Percentiles rank a stretch among this genome's conserved stretches.
phyloP scores from a whole-genome alignment of 768 basidiomycete genomes.

The Boletus sp. region DNA sequence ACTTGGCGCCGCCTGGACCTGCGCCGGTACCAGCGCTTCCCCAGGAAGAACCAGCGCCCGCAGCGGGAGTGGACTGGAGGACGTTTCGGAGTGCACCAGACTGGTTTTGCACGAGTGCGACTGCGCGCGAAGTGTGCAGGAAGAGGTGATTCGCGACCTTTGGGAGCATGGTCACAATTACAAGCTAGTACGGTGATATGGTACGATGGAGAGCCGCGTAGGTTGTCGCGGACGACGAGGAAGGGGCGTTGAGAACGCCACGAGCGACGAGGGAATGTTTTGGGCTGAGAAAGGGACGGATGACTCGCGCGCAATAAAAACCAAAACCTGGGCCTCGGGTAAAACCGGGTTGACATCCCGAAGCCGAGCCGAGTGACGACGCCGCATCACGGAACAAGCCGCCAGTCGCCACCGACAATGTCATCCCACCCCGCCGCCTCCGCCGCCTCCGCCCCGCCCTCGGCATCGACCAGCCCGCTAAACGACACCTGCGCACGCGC shows the following conservation, averaged over 20 bases:
- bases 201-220: neutral
- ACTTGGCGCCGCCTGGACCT: constrained; percentile 70
- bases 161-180: constrained; percentile 58
- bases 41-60: constrained; percentile 49
- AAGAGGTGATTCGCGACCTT: constrained; percentile 79
- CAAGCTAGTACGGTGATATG: neutral
- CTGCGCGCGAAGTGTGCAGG: constrained; percentile 72
- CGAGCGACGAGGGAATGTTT: neutral
- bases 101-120: constrained; percentile 72
- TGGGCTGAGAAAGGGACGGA: neutral
- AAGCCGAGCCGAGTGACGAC: constrained; percentile 10
- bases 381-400: constrained; percentile 13
- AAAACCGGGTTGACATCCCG: constrained; percentile 13
- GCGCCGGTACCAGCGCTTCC: constrained; percentile 48
- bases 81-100: constrained; percentile 70
- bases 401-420: constrained; percentile 30
- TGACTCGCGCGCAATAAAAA: constrained; percentile 13
- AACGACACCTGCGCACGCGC: constrained; percentile 27
- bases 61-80: constrained; percentile 53
- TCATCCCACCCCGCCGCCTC: constrained; percentile 26
- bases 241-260: neutral
- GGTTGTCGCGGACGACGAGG: constrained; percentile 1
- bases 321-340: constrained; percentile 15
- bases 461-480: constrained; percentile 27
- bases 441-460: constrained; percentile 7